Evolutionary conservation across 2,329 filamentous ascomycete genomes (phyloP), one percentile per base, ranked within the genome.

Genomic region (Gaeumannomyces tritici): DNA sequence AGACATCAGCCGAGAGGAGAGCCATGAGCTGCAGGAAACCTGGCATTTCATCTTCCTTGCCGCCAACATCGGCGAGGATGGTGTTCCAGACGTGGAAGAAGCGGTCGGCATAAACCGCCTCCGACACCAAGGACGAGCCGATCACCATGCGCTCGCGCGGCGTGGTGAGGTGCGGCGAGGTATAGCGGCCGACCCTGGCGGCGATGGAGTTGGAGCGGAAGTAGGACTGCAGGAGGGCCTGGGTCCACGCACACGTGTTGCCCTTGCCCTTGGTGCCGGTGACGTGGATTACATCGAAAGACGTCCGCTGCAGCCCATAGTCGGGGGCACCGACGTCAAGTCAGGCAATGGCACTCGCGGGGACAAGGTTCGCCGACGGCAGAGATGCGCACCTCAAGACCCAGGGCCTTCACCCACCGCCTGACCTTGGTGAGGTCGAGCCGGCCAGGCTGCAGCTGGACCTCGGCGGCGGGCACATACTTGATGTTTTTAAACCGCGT

Each of bases 21-120:
- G 60, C 60, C 51, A 61, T 31, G n/a, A 61, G 60, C 55, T 61
- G 60, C 27, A 61, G 60, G 29, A 57, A 61, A 9, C 60, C 54
- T 11, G 55, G 60, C 60, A 61, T 61, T 28, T 61, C 55, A 18
- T 61, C 60, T 24, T 29, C 24, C 12, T n/a, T 29, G 33, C 55
- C 60, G 55, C 33, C 60, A 29, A 57, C 60, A 33, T 57, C 29
- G 60, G n/a, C 24, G 11, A 57, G 55, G 18, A 61, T 33, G 24
- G 26, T 28, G 11, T 61, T 26, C 60, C 60, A 57, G 24, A 61
- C 60, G 31, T 47, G 54, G 55, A 61, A 61, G 55, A 61, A 61
- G 31, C 55, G 60, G n/a, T 21, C 29, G 31, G 60, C 54, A 24
- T 57, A 61, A 2, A 13, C 12, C 7, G 31, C 60, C 55, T 61